Base-by-base conservation (phyloP, 169 alveolate genomes). In the Cryptosporidium andersoni region DNA sequence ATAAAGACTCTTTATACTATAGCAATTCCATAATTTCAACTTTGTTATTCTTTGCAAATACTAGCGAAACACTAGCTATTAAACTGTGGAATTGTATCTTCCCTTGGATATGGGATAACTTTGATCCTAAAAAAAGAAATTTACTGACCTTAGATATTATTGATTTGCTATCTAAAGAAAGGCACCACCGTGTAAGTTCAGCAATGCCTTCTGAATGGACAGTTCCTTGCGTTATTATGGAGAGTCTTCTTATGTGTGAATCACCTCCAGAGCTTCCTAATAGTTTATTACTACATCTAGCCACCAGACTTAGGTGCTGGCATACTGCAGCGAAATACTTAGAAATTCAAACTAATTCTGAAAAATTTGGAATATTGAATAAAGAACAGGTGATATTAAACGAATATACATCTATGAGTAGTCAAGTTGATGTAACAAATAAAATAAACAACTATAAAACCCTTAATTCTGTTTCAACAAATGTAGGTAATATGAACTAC, bases 141-240 rank as follows among this genome's bases (percentile, higher is more conserved):
- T 42, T 16, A 45, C 36, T 74, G 12, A 34, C 85, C 11, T 5
- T 11, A 11, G 56, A 58, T 62, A 58, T 74, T 40, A 58, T 74
- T 47, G 85, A 74, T 45, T 49, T 74, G 2, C 85, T 74, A 58
- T 74, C 85, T 11, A 74, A 74, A 42, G 85, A 74, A 25, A 74
- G 85, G 16, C 85, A 74, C n/a, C 85, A 74, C 16, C 56, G 85
- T 1, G 60, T 74, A 37, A 74, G 85, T 42, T 74, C 85, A 58
- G 66, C 85, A 6, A 74, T 74, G 74, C 85, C 85, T 0, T 40
- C 74, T 42, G 85, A 74, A 55, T 74, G 67, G 67, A 74, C 85
- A 16, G 25, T 74, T 25, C 85, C 85, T 43, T 5, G 60, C 55
- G 67, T 74, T 1, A 58, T 74, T 2, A 36, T 74, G 7, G 85